Percentiles rank a stretch among this genome's conserved stretches.
phyloP scores from a whole-genome alignment of 2,329 filamentous ascomycete genomes.

The Ascocoryne sarcoides region DNA sequence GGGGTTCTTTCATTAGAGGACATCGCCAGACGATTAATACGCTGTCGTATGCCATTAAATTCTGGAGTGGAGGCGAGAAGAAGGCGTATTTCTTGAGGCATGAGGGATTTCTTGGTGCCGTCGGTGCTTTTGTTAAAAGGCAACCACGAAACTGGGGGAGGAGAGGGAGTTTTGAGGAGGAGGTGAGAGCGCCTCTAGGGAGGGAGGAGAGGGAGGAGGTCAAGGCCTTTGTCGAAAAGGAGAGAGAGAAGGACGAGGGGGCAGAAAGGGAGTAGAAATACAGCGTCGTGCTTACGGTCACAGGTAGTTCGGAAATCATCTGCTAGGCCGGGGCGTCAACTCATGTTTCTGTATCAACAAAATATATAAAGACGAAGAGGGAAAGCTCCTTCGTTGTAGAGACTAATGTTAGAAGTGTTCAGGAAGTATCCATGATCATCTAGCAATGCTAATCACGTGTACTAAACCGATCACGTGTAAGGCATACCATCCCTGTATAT shows the following conservation, averaged over 20 bases:
- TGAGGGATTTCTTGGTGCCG: conserved; percentile 89
- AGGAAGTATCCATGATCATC: no score
- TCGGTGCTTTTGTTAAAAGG: conserved; percentile 87
- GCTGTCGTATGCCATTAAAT: conserved; percentile 90
- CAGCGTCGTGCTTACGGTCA: no score
- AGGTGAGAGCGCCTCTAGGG: conserved; percentile 6
- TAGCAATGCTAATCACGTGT: no score
- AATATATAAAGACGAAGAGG: no score
- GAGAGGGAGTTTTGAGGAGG: conserved; percentile 50
- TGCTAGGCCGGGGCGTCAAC: no score
- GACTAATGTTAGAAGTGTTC: no score
- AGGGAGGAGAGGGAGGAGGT: conserved; percentile 21
- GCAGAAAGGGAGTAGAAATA: no score
- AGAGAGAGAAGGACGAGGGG: neutral
- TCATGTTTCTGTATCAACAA: no score
- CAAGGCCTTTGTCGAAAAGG: neutral
- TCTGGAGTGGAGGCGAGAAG: conserved; percentile 91
- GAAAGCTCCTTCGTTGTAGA: no score
- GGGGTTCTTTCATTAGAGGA: conserved; percentile 90
- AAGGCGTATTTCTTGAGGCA: conserved; percentile 94
- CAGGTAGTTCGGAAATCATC: no score
- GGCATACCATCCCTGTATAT: no score
- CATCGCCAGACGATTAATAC: conserved; percentile 98
- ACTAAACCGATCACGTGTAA: no score
- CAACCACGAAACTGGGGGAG: conserved; percentile 89